These are phyloP conservation scores for Dissophora ornata DNA, from an alignment of 192 early-diverging fungal genomes.

Conservation along the genomic window DNA sequence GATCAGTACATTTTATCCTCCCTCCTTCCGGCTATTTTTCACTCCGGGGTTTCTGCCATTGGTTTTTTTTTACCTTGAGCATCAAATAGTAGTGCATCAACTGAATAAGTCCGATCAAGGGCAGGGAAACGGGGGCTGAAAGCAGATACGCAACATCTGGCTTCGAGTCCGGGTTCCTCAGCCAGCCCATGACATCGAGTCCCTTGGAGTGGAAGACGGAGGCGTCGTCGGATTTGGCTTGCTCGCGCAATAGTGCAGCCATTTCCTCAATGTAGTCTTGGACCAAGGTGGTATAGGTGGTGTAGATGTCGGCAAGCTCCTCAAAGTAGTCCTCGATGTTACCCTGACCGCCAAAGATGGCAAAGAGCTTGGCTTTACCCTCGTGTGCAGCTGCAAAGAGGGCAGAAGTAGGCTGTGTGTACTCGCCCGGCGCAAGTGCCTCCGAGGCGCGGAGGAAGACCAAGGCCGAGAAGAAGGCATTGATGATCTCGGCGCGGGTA, in stretches of 20 bases:
- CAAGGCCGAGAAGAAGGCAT: slow-evolving; percentile 82
- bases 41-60: not conserved
- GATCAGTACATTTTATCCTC: too few species aligned
- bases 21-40: too few species aligned
- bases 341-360: slow-evolving; percentile 97
- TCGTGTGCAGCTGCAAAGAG: slow-evolving; percentile 73
- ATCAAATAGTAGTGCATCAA: slow-evolving; percentile 89
- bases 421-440: slow-evolving; percentile 50
- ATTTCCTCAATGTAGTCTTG: slow-evolving; percentile 82
- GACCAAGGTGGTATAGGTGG: slow-evolving; percentile 82
- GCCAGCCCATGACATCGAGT: slow-evolving; percentile 88
- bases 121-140: slow-evolving; percentile 83
- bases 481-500: slow-evolving; percentile 70
- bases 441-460: slow-evolving; percentile 67
- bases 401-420: slow-evolving; percentile 65
- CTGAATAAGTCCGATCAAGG: slow-evolving; percentile 93
- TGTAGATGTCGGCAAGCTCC: slow-evolving; percentile 84
- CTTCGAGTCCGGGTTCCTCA: slow-evolving; percentile 78
- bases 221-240: slow-evolving; percentile 69
- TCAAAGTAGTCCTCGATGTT: slow-evolving; percentile 95
- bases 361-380: slow-evolving; percentile 74
- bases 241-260: slow-evolving; percentile 72
- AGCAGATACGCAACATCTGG: slow-evolving; percentile 85
- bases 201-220: slow-evolving; percentile 80
- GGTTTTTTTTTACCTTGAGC: slow-evolving; percentile 61